Evolutionary conservation across 2,329 filamentous ascomycete species (phyloP).

Genomic region (Fusarium anguioides): DNA sequence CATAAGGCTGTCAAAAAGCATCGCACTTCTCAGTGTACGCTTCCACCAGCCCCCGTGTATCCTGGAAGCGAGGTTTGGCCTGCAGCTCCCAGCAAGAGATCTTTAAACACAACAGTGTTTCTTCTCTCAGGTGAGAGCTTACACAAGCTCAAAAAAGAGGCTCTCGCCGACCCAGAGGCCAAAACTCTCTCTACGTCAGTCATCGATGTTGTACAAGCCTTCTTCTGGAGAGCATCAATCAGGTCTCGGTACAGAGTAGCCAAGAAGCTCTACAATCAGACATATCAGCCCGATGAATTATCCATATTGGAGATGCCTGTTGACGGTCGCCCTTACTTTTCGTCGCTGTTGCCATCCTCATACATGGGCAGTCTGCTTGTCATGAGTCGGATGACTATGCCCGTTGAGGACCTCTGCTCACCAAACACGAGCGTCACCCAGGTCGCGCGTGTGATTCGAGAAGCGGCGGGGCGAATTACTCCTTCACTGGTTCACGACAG

Average conservation of each 20-base stretch:
- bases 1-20: not conserved
- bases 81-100: not conserved
- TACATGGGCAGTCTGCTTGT: slow-evolving; percentile 14
- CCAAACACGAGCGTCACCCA: not conserved
- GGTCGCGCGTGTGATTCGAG: not conserved
- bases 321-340: slow-evolving; percentile 10
- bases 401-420: not conserved
- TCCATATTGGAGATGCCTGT: slow-evolving; percentile 20
- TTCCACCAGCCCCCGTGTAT: not conserved
- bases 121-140: slow-evolving; percentile 8
- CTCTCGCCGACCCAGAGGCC: not conserved
- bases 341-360: not conserved
- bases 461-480: slow-evolving; percentile 3
- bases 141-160: slow-evolving; percentile 7
- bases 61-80: not conserved
- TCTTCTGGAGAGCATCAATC: slow-evolving; percentile 13
- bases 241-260: slow-evolving; percentile 8
- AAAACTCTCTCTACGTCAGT: not conserved
- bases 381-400: not conserved
- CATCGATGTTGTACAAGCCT: slow-evolving; percentile 2
- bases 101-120: not conserved
- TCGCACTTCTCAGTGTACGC: not conserved
- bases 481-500: slow-evolving; percentile 3
- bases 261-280: not conserved
- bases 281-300: not conserved